Evolutionary conservation across 495 filamentous ascomycete genomes (phyloP).

Genomic region (Aspergillus heteromorphus): DNA sequence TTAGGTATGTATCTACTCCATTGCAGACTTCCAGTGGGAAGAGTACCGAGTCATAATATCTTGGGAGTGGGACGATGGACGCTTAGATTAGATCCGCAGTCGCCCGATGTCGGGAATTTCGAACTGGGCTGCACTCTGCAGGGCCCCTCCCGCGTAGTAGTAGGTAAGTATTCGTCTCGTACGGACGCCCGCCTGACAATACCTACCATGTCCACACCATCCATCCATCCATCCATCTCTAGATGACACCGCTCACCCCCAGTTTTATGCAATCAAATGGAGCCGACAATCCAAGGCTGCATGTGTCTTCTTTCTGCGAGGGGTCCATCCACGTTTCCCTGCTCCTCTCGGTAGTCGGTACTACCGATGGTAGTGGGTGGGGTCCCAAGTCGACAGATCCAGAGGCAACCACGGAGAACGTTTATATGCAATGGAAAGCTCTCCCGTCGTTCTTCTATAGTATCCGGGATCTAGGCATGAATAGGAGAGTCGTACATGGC

Average conservation of each 20-base stretch:
- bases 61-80: conserved; percentile 15
- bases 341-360: neutral
- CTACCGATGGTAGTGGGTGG: neutral
- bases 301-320: neutral
- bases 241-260: neutral
- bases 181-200: neutral
- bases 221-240: neutral
- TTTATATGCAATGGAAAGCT: neutral
- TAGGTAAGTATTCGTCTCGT: too few species aligned
- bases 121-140: neutral
- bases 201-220: neutral
- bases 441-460: neutral
- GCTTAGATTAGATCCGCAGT: conserved; percentile 24
- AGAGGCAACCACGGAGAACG: neutral
- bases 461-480: neutral
- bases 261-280: neutral
- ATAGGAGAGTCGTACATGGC: too few species aligned
- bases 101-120: conserved; percentile 21
- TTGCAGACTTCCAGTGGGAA: too few species aligned
- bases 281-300: too few species aligned
- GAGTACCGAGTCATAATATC: too few species aligned
- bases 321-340: conserved; percentile 4
- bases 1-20: too few species aligned
- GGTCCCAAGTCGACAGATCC: neutral
- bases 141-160: neutral